These are phyloP conservation scores for Aspergillus glaucus DNA, from an alignment of 2,329 filamentous ascomycete genomes.

Conservation along the genomic window DNA sequence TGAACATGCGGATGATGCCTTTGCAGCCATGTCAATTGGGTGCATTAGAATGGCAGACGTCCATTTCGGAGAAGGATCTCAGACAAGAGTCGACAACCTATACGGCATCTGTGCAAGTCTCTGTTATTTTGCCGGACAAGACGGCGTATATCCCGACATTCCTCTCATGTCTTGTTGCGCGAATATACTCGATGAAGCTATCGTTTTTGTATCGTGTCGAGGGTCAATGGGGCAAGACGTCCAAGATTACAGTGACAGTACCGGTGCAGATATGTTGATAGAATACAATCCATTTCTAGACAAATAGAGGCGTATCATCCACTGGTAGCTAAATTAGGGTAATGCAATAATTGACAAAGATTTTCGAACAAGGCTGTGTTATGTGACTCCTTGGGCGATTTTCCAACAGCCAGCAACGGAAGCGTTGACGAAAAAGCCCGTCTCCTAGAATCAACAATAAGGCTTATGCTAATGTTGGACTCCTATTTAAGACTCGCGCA, in stretches of 20 bases:
- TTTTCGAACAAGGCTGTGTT: too few species aligned
- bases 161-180: slow-evolving; percentile 13
- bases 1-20: neutral
- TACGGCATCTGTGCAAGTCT: slow-evolving; percentile 2
- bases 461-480: slow-evolving; percentile 11
- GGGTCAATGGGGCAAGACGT: neutral
- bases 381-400: too few species aligned
- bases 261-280: neutral
- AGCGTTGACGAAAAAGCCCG: slow-evolving; percentile 8
- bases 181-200: slow-evolving; percentile 8
- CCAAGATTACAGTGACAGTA: neutral
- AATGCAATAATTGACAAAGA: too few species aligned
- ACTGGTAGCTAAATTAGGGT: too few species aligned
- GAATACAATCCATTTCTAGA: neutral
- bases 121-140: slow-evolving; percentile 1
- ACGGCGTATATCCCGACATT: slow-evolving; percentile 7
- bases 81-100: neutral
- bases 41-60: neutral
- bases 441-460: slow-evolving; percentile 8
- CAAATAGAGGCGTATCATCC: neutral
- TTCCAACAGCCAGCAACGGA: neutral
- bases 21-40: neutral
- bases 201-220: neutral
- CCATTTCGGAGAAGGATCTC: neutral
- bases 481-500: slow-evolving; percentile 7